Conservation (phyloP, 495 filamentous ascomycete genomes). For the Filosporella fistucella region DNA sequence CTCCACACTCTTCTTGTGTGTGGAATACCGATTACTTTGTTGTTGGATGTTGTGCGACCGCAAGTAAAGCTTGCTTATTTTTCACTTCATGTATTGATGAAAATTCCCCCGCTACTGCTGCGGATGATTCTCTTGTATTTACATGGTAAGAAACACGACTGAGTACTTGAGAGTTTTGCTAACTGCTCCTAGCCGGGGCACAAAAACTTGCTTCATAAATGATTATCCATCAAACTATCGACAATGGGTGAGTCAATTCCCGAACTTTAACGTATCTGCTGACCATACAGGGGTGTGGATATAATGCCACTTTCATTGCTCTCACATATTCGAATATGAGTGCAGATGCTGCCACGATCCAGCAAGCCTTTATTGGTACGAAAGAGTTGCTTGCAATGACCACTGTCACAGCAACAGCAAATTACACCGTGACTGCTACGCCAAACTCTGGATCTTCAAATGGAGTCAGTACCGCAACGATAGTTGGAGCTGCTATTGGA, state of each 20-base stretch:
- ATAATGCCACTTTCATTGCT: not conserved
- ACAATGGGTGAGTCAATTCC: not conserved
- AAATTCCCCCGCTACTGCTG: not conserved
- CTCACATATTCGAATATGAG: conserved; percentile 4
- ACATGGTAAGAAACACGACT: not conserved
- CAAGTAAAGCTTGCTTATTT: not conserved
- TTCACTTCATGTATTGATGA: conserved; percentile 6
- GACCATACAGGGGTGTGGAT: not conserved
- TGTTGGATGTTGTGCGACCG: conserved; percentile 8
- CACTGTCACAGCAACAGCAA: not conserved
- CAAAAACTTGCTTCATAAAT: conserved; percentile 3
- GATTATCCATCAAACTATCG: conserved; percentile 2
- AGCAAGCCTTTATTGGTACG: not conserved
- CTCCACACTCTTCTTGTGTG: conserved; percentile 1
- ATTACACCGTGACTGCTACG: not conserved
- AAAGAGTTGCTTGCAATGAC: conserved; percentile 4
- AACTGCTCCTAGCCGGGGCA: not conserved
- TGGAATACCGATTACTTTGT: conserved; percentile 6
- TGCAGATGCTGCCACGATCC: not conserved
- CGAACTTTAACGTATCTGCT: not conserved
- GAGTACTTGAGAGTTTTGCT: not conserved
- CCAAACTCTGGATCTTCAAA: not conserved
- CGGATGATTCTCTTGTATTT: not conserved
- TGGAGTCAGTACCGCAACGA: not conserved
- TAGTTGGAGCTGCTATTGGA: conserved; percentile 1